Percentiles rank a stretch among this genome's conserved stretches.
Evolutionary conservation across 768 basidiomycete genomes (phyloP).

Genomic region (Daedalea quercina): DNA sequence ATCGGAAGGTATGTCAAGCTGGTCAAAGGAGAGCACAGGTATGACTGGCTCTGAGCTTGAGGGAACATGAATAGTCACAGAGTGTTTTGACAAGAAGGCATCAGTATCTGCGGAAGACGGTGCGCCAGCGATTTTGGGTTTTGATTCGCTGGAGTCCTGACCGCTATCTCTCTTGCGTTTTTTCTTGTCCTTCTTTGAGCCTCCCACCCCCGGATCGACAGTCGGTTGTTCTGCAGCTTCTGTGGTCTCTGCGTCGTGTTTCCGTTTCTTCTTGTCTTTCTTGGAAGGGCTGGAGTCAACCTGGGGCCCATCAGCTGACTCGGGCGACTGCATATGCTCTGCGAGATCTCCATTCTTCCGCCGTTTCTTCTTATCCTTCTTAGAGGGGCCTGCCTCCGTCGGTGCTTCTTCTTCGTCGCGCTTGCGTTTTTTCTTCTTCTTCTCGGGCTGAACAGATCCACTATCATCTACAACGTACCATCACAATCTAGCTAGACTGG

Average conservation of each 20-base stretch:
- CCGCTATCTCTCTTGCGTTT: slow-evolving; percentile 26
- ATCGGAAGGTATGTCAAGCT: slow-evolving; percentile 58
- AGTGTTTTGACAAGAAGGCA: slow-evolving; percentile 65
- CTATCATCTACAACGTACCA: neutral
- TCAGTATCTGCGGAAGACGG: slow-evolving; percentile 38
- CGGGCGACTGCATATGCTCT: slow-evolving; percentile 4
- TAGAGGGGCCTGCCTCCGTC: neutral
- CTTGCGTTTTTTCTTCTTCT: slow-evolving; percentile 30
- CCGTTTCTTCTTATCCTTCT: slow-evolving; percentile 19
- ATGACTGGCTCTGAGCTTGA: slow-evolving; percentile 36
- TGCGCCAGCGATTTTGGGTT: slow-evolving; percentile 21
- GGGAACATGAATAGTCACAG: slow-evolving; percentile 63
- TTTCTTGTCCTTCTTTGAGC: slow-evolving; percentile 19
- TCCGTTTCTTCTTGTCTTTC: slow-evolving; percentile 33
- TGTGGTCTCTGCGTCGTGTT: slow-evolving; percentile 25
- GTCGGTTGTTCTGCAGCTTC: slow-evolving; percentile 4
- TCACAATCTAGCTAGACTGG: neutral
- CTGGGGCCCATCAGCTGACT: neutral
- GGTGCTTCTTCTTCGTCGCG: slow-evolving; percentile 24
- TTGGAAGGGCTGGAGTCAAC: slow-evolving; percentile 13
- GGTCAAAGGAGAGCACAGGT: slow-evolving; percentile 71
- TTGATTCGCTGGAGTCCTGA: slow-evolving; percentile 15
- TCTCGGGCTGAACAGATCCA: neutral
- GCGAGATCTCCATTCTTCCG: slow-evolving; percentile 15
- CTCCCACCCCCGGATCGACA: neutral